phyloP scores from a whole-genome alignment of 176 grass and related monocot genomes.

The Oryza brachyantha region DNA sequence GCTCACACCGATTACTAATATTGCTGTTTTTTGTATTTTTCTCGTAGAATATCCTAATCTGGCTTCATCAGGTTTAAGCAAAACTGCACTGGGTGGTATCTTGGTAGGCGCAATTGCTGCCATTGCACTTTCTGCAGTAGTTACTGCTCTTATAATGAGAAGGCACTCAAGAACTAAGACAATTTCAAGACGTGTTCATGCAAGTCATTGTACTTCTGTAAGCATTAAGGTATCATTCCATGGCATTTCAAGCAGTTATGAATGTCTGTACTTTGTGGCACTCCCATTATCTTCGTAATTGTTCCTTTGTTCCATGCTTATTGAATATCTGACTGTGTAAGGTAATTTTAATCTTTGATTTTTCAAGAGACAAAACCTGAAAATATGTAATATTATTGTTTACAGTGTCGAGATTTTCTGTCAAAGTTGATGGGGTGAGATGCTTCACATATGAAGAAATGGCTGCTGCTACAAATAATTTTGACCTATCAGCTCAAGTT shows the following conservation, averaged over 20 bases:
- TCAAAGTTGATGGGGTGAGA: constrained; percentile 82
- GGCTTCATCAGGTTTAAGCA: constrained; percentile 61
- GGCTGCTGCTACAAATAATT: constrained; percentile 65
- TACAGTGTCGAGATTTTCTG: constrained; percentile 61
- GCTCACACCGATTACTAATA: constrained; percentile 10
- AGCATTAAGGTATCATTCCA: neutral
- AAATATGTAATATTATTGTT: constrained; percentile 28
- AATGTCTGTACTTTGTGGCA: neutral
- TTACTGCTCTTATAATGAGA: constrained; percentile 69
- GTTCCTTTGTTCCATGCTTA: neutral
- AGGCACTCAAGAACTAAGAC: constrained; percentile 43
- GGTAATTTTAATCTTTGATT: neutral
- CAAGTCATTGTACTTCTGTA: constrained; percentile 45
- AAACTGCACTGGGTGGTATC: constrained; percentile 44
- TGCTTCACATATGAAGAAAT: constrained; percentile 86
- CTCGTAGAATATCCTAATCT: constrained; percentile 42
- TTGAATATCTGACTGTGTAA: constrained; percentile 7
- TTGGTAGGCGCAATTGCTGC: constrained; percentile 53
- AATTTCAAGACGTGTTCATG: constrained; percentile 53
- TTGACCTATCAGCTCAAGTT: constrained; percentile 64
- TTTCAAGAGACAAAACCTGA: constrained; percentile 5
- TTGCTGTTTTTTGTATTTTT: neutral
- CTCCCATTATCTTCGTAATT: neutral
- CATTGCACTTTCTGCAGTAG: constrained; percentile 49
- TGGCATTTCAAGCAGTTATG: neutral